Evolutionary conservation across 164 flowering plant genomes (phyloP), one percentile per base, ranked within the genome.

Genomic region (Tetracentron sinense): DNA sequence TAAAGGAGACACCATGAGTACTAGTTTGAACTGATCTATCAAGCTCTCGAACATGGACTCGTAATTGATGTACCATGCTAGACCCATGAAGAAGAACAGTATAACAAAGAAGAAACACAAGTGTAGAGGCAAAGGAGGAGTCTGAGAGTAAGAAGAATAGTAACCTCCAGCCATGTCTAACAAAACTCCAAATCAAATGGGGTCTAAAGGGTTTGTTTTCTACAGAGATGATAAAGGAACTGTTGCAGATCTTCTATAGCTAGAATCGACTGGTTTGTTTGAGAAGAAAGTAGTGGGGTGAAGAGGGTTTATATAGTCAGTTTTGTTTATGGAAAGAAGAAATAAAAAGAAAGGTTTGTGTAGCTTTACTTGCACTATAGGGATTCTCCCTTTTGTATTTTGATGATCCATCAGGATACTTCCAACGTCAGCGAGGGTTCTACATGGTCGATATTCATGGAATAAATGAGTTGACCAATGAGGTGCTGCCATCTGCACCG

Each of bases 1-100:
- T 0, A 92, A 46, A 15, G 98, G 96, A 7, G 81, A 78, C 20
- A 83, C 23, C 73, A 90, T 77, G 60, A 90, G 68, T 28, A 71
- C 30, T 44, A 88, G 72, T 72, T 87, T 93, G 15, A 87, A 42
- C 69, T 87, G 92, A 68, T 75, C 79, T 19, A 79, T 51, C 46
- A 80, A 0, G 63, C 69, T 65, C 54, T 85, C 92, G 21, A 83
- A 35, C 22, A 72, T 63, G 0, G 86, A 69, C 70, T 86, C 92
- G 65, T 83, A 86, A 79, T 77, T 82, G 58, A 76, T 52, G 75
- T 89, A 86, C 90, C 92, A 86, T 28, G 90, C 74, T 28, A 85
- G 47, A 19, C 78, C 63, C 30, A 87, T 25, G 65, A 89, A 78
- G 42, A 67, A 48, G 27, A 85, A 38, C 21, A 89, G 76, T 21